Conservation (phyloP, 1,139 yeast genomes). For the Diutina ranongensis region DNA sequence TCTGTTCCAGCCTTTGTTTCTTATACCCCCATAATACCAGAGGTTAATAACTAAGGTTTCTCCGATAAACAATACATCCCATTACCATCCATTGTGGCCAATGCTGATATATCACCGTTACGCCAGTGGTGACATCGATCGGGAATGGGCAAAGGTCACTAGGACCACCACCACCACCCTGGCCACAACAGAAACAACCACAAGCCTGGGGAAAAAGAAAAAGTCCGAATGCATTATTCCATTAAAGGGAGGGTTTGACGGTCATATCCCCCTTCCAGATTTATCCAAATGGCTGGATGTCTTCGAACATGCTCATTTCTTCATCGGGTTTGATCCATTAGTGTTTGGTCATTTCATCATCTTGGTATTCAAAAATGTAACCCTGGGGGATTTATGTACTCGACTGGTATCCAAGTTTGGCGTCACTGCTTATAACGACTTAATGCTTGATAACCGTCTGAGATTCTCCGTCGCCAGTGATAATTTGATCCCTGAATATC, state of each 20-base stretch:
- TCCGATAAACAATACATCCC: neutral
- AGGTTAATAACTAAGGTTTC: neutral
- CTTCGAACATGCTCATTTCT: constrained; percentile 43
- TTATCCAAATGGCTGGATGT: constrained; percentile 23
- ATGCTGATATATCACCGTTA: constrained; percentile 6
- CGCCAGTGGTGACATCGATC: constrained; percentile 4
- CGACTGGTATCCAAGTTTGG: constrained; percentile 64
- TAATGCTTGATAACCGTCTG: constrained; percentile 51
- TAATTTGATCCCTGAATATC: constrained; percentile 42
- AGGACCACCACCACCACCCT: neutral
- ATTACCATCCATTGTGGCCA: neutral
- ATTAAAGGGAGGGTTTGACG: neutral
- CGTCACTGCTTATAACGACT: constrained; percentile 43
- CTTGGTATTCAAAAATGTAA: constrained; percentile 40
- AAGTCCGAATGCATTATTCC: neutral
- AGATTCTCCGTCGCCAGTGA: constrained; percentile 72
- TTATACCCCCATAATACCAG: neutral
- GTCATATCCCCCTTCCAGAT: neutral
- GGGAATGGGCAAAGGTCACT: neutral
- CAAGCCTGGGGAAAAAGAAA: no score
- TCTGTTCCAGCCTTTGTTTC: neutral
- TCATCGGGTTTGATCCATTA: constrained; percentile 37
- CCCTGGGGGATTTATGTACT: constrained; percentile 40
- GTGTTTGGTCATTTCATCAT: constrained; percentile 43
- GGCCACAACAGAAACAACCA: neutral